phyloP scores from a whole-genome alignment of 2,329 filamentous ascomycete species.

The Trichoderma arundinaceum region DNA sequence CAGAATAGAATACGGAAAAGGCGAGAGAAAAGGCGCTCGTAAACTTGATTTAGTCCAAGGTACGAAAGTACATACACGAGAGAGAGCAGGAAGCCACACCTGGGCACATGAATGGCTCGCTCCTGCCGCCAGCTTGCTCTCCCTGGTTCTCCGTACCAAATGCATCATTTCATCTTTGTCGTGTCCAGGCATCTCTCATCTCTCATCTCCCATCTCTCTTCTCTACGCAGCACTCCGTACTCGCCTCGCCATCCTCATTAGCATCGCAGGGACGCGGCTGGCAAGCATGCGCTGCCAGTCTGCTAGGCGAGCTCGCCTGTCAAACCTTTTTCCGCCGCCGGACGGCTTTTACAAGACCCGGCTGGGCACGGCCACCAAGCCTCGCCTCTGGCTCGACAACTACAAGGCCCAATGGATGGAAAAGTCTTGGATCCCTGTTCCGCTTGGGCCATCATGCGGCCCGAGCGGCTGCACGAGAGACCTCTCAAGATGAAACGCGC shows the following conservation, averaged over 20 bases:
- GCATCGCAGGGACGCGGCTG: not conserved
- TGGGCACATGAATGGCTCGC: no score
- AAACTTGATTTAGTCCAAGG: not conserved
- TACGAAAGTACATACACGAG: not conserved
- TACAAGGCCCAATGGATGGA: conserved; percentile 9
- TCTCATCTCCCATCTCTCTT: not conserved
- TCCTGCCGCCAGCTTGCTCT: not conserved
- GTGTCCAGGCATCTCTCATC: not conserved
- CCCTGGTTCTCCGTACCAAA: not conserved
- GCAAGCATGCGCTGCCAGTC: not conserved
- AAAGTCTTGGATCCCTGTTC: conserved; percentile 7
- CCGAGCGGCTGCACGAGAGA: conserved; percentile 30
- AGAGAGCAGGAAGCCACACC: not conserved
- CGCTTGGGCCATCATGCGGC: conserved; percentile 4
- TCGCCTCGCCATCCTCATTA: not conserved
- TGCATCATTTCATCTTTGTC: not conserved
- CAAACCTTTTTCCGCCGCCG: conserved; percentile 26
- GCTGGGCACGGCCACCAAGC: conserved; percentile 1
- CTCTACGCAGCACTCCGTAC: no score
- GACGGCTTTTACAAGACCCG: not conserved
- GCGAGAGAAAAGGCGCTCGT: not conserved
- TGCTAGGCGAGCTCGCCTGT: conserved; percentile 2
- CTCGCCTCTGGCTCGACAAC: not conserved
- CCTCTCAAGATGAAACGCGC: conserved; percentile 55
- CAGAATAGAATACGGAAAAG: not conserved